Evolutionary conservation across 192 early-diverging fungal species (phyloP).

Genomic region (Paraglomus brasilianum): DNA sequence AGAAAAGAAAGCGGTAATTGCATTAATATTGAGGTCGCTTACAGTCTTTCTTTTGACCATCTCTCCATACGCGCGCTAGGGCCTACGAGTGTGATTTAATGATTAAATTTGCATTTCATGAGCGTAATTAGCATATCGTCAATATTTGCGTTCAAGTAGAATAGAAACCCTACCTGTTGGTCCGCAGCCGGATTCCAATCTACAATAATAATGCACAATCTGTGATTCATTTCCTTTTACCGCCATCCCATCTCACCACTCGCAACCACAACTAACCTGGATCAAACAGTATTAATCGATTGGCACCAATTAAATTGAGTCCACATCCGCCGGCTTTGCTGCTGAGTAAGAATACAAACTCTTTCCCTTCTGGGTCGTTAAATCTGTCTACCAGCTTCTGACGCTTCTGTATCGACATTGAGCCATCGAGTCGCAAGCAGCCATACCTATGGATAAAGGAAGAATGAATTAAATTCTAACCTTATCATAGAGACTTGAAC

Average conservation of each 20-base stretch:
- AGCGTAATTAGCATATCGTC: no score
- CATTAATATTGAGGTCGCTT: slow-evolving; percentile 18
- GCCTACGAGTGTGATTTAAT: slow-evolving; percentile 40
- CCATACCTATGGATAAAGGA: slow-evolving; percentile 51
- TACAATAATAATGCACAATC: neutral
- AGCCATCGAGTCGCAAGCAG: slow-evolving; percentile 84
- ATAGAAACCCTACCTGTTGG: slow-evolving; percentile 54
- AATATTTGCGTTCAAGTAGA: slow-evolving; percentile 12
- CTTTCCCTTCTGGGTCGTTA: slow-evolving; percentile 82
- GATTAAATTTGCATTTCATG: no score
- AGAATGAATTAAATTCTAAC: neutral
- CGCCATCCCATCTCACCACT: no score
- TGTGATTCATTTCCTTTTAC: no score
- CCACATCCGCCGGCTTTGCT: slow-evolving; percentile 99
- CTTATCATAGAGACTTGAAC: neutral
- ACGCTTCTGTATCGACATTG: slow-evolving; percentile 88
- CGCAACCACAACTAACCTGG: slow-evolving; percentile 45
- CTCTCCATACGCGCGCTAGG: slow-evolving; percentile 87
- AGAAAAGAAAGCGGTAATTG: neutral
- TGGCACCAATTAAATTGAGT: slow-evolving; percentile 97
- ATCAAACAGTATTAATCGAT: slow-evolving; percentile 93
- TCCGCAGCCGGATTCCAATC: slow-evolving; percentile 99
- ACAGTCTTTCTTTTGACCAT: slow-evolving; percentile 76
- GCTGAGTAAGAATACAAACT: slow-evolving; percentile 94
- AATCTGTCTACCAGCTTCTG: slow-evolving; percentile 96